Conservation (phyloP, 352 stramenopile genomes). For the Plasmopara viticola region DNA sequence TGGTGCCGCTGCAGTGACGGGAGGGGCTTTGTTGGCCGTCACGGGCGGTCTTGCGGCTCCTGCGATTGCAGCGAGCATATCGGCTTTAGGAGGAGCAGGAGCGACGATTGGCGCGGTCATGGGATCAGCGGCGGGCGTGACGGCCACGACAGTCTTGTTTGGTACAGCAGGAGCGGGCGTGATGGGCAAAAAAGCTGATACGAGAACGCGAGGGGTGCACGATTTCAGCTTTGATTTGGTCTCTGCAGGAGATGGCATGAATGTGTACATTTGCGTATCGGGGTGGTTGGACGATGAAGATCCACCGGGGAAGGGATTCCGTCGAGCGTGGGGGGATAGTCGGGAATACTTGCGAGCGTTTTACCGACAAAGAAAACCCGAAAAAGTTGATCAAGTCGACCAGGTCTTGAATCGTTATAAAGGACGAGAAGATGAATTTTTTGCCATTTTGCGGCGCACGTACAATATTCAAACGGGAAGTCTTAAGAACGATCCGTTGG, state of each 20-base stretch:
- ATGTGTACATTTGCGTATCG: conserved; percentile 84
- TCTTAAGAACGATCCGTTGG: conserved; percentile 40
- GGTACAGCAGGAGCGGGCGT: conserved; percentile 72
- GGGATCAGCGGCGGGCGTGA: conserved; percentile 45
- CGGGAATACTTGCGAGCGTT: conserved; percentile 73
- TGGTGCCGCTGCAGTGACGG: conserved; percentile 58
- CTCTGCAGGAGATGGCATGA: conserved; percentile 75
- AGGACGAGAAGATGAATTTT: conserved; percentile 80
- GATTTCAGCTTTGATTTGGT: conserved; percentile 81
- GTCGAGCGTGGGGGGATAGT: conserved; percentile 70
- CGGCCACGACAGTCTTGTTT: conserved; percentile 73
- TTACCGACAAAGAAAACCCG: conserved; percentile 53
- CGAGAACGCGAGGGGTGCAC: conserved; percentile 62
- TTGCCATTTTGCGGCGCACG: conserved; percentile 54
- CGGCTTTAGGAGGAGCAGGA: conserved; percentile 54
- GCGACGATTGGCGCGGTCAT: conserved; percentile 55
- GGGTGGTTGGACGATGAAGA: conserved; percentile 82
- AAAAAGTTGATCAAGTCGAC: conserved; percentile 79
- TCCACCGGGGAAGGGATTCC: conserved; percentile 44
- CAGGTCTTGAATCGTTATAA: conserved; percentile 77
- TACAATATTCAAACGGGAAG: conserved; percentile 42
- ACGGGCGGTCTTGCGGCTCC: conserved; percentile 63
- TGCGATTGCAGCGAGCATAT: conserved; percentile 53
- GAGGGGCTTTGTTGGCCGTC: conserved; percentile 63
- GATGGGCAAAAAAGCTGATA: conserved; percentile 75